Percentiles rank a stretch among this genome's conserved stretches.
Conservation (phyloP, 768 basidiomycete species). For the Mycena rebaudengoi region DNA sequence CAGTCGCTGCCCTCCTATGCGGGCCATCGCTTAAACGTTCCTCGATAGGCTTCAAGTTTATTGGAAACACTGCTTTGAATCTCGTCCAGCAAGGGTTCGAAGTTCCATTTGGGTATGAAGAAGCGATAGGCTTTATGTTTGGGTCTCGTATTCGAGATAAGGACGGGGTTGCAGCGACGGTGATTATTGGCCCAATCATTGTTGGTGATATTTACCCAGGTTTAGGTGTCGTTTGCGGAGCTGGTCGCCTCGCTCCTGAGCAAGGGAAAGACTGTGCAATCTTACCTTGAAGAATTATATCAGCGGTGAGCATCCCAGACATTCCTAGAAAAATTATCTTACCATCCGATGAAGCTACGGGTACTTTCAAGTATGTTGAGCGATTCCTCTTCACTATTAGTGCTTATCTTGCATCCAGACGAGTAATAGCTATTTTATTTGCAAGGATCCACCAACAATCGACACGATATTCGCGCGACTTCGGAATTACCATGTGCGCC, state of each 20-base stretch:
- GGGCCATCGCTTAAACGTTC: constrained; percentile 19
- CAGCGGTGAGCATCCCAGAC: constrained; percentile 49
- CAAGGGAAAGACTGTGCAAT: constrained; percentile 61
- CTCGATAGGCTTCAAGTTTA: constrained; percentile 83
- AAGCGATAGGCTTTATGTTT: constrained; percentile 94
- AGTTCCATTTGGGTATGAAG: constrained; percentile 87
- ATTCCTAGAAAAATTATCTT: background rate
- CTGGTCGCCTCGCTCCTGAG: constrained; percentile 60
- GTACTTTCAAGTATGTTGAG: constrained; percentile 68
- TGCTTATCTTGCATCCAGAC: constrained; percentile 53
- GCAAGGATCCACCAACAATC: constrained; percentile 70
- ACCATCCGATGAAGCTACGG: constrained; percentile 64
- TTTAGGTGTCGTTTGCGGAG: constrained; percentile 73
- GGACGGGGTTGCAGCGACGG: constrained; percentile 86
- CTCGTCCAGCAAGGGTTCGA: constrained; percentile 73
- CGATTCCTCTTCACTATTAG: background rate
- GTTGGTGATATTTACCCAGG: background rate
- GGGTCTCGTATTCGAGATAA: constrained; percentile 84
- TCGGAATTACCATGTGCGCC: constrained; percentile 64
- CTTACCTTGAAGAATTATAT: constrained; percentile 72
- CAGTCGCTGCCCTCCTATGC: constrained; percentile 10
- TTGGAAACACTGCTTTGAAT: constrained; percentile 81
- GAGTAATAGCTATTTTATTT: constrained; percentile 85
- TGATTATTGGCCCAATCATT: constrained; percentile 37
- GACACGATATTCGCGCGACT: constrained; percentile 74